Evolutionary conservation across 352 stramenopile genomes (phyloP), one percentile per base, ranked within the genome.

Genomic region (Phytophthora litchii): DNA sequence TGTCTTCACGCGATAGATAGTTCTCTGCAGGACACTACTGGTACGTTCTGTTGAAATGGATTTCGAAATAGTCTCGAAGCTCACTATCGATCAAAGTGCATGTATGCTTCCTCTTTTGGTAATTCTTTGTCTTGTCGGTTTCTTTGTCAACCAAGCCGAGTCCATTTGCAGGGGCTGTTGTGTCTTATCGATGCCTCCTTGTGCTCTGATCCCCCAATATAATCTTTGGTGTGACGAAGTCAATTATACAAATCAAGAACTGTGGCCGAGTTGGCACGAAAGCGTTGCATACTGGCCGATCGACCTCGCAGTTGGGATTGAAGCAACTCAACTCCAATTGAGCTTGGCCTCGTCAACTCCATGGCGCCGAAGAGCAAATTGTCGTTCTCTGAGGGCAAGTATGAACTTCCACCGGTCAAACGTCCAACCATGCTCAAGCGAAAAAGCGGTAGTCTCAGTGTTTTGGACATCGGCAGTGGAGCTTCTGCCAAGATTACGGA

Each of bases 361-460:
- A 72, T 72, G 64, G 42, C 42, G 16, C 13, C 35, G 21, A 72
- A 68, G 34, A 35, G 37, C 11, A 69, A 52, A 14, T 8, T 25
- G 11, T 41, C 50, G 11, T 35, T 31, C 6, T 29, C 50, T 14
- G 59, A 45, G 12, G 34, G 19, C 20, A 52, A 60, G 27, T 23
- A 48, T 66, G 49, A 3, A 14, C 65, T 66, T 34, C 53, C 54
- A 43, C 31, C 56, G 16, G 60, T 74, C 12, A 60, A 44, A 4
- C 32, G 12, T 11, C 54, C 54, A 29, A 46, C 54, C 9, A 46
- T 55, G 56, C 37, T 91, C 16, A 47, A 84, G 31, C 74, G 78
- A 4, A 90, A 90, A 61, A 88, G 74, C 57, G 88, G 76, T 31
- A 88, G 76, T 31, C 53, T 69, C 11, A 79, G 74, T 42, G 32